phyloP scores from a whole-genome alignment of 495 filamentous ascomycete species.

The Articulospora tetracladia region DNA sequence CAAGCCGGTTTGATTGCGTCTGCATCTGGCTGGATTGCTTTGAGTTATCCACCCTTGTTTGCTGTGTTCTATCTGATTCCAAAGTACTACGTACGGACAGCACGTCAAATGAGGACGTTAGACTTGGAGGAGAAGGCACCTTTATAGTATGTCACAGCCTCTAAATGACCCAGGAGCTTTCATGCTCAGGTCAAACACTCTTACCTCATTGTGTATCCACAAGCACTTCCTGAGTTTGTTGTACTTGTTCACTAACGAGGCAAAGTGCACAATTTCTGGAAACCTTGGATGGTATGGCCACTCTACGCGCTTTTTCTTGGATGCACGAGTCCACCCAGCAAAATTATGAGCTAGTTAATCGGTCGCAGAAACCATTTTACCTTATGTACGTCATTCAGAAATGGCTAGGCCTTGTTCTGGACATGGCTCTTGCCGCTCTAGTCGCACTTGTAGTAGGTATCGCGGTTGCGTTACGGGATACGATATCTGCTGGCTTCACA shows the following conservation, averaged over 20 bases:
- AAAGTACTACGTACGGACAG: constrained; percentile 50
- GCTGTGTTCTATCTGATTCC: constrained; percentile 42
- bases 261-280: constrained; percentile 36
- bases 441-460: constrained; percentile 31
- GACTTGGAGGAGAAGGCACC: constrained; percentile 49
- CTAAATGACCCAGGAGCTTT: too few species aligned
- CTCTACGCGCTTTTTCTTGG: constrained; percentile 39
- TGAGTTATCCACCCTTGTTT: constrained; percentile 29
- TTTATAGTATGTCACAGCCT: constrained; percentile 21
- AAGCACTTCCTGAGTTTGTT: too few species aligned
- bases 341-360: constrained; percentile 24
- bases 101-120: constrained; percentile 53
- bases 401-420: constrained; percentile 38
- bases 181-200: too few species aligned
- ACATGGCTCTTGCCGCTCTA: constrained; percentile 34
- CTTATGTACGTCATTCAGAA: constrained; percentile 38
- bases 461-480: constrained; percentile 29
- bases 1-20: background rate
- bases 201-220: too few species aligned
- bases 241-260: too few species aligned
- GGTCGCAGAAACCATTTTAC: constrained; percentile 40
- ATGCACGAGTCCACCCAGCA: constrained; percentile 12
- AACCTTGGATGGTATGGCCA: constrained; percentile 34
- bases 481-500: constrained; percentile 4
- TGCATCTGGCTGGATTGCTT: constrained; percentile 22